Evolutionary conservation across 2,329 filamentous ascomycete species (phyloP).

Genomic region (Xylaria multiplex): DNA sequence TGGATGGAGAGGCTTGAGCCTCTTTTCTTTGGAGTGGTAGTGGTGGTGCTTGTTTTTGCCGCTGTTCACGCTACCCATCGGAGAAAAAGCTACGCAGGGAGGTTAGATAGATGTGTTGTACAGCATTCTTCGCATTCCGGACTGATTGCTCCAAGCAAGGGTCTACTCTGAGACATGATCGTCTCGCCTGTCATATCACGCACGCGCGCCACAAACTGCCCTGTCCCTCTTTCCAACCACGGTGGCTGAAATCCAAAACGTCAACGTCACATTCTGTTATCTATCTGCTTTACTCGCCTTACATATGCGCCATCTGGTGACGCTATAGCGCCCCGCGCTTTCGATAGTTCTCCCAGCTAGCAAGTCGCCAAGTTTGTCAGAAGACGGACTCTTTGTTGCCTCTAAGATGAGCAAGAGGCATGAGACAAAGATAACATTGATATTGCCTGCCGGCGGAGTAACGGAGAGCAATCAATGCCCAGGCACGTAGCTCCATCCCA

Average conservation of each 20-base stretch:
- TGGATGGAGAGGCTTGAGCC: background rate
- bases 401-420: background rate
- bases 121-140: background rate
- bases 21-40: background rate
- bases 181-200: background rate
- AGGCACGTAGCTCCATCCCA: background rate
- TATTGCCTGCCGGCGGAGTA: slow-evolving; percentile 1
- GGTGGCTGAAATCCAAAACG: background rate
- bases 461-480: background rate
- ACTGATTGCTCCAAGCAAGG: background rate
- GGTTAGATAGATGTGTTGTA: background rate
- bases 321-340: background rate
- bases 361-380: too few relatives aligned
- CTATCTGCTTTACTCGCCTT: too few relatives aligned
- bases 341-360: background rate
- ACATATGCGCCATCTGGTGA: background rate
- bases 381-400: background rate
- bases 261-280: slow-evolving; percentile 9
- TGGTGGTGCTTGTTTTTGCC: background rate
- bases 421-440: background rate
- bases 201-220: too few relatives aligned
- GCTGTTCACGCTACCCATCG: slow-evolving; percentile 4
- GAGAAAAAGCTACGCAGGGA: background rate
- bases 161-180: slow-evolving; percentile 2
- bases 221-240: too few relatives aligned